Percentiles rank a stretch among this genome's conserved stretches.
These are phyloP conservation scores for Cyclotella distinguenda DNA, from an alignment of 108 stramenopile species.

Conservation along the genomic window DNA sequence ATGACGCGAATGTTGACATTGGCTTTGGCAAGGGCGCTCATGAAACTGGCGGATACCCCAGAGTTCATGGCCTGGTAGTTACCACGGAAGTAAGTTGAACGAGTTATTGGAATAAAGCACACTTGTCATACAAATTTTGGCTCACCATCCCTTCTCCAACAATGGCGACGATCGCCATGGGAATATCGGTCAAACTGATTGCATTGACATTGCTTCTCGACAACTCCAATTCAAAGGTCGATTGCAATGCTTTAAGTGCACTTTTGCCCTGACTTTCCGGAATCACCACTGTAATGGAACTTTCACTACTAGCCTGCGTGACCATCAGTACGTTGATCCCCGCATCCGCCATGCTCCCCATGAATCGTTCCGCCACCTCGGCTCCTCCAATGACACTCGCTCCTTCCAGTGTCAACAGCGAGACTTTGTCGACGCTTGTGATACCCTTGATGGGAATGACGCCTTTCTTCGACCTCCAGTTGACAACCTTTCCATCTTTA, in stretches of 20 bases:
- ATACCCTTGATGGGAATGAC: conserved; percentile 74
- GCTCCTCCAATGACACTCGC: conserved; percentile 83
- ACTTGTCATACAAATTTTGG: too few relatives aligned
- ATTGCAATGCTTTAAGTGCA: conserved; percentile 58
- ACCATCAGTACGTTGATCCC: conserved; percentile 81
- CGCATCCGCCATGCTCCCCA: conserved; percentile 74
- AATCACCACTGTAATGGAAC: conserved; percentile 78
- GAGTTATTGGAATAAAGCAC: too few relatives aligned
- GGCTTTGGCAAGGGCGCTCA: conserved; percentile 77
- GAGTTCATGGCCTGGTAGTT: conserved; percentile 48
- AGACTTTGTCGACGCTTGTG: conserved; percentile 80
- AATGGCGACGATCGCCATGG: conserved; percentile 82
- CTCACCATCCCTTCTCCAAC: conserved; percentile 84
- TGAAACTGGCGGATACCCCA: conserved; percentile 81
- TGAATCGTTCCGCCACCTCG: conserved; percentile 76
- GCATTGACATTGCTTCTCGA: conserved; percentile 61
- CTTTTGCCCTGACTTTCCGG: conserved; percentile 62
- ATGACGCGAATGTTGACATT: conserved; percentile 88
- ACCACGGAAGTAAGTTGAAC: neutral
- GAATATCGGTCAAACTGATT: conserved; percentile 41
- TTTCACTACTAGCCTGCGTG: conserved; percentile 85
- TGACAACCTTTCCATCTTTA: conserved; percentile 43
- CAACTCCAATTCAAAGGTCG: conserved; percentile 73
- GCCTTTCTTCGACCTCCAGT: conserved; percentile 63
- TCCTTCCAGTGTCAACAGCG: conserved; percentile 83